These are phyloP conservation scores for Trichoderma sp. DNA, from an alignment of 2,329 filamentous ascomycete species.

Conservation along the genomic window DNA sequence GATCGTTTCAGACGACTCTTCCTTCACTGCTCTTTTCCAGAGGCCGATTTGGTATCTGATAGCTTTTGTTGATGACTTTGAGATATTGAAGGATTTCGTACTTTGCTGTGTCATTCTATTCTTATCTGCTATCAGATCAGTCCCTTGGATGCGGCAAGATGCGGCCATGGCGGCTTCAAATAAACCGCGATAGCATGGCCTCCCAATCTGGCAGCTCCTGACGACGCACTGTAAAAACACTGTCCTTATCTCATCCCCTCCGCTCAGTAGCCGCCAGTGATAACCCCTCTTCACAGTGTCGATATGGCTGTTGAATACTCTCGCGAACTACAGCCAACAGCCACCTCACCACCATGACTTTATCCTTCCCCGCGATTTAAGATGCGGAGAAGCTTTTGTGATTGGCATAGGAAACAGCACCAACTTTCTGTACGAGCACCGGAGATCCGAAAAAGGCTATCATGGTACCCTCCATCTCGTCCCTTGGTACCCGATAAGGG, in stretches of 20 bases:
- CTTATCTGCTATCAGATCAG: slow-evolving; percentile 12
- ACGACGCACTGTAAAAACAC: neutral
- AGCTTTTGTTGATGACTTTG: neutral
- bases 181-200: slow-evolving; percentile 1
- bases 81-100: neutral
- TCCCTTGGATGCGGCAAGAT: neutral
- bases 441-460: neutral
- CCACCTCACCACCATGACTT: neutral
- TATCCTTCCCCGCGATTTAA: slow-evolving; percentile 16
- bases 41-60: neutral
- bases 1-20: neutral
- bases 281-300: slow-evolving; percentile 2
- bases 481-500: neutral
- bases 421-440: neutral
- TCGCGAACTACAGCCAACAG: neutral
- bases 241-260: neutral
- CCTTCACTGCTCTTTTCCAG: neutral
- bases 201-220: neutral
- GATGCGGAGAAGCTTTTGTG: slow-evolving; percentile 8
- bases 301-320: neutral
- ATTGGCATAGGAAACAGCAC: neutral
- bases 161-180: slow-evolving; percentile 6
- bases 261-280: rapidly evolving
- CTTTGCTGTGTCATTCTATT: neutral
- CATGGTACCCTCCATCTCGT: neutral